Percentiles rank a stretch among this genome's conserved stretches.
Conservation (phyloP, 1,139 yeast genomes). For the Lodderomyces pseudojiufengensis region DNA sequence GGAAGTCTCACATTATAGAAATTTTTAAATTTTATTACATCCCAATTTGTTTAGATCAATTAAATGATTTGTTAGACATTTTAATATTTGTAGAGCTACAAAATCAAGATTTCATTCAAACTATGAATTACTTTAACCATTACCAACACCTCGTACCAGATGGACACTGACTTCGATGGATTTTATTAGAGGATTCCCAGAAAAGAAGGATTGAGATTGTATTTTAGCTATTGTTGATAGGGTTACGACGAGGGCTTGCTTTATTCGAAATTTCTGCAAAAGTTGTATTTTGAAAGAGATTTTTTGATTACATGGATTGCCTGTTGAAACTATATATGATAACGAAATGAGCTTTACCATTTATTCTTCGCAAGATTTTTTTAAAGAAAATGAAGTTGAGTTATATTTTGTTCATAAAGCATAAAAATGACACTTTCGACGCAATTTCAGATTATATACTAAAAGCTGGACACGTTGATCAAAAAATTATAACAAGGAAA, state of each 20-base stretch:
- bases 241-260: not conserved
- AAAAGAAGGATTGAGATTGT: not conserved
- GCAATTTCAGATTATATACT: too few relatives aligned
- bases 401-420: constrained; percentile 1
- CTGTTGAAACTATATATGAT: not conserved
- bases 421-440: too few relatives aligned
- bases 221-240: not conserved
- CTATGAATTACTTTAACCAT: not conserved
- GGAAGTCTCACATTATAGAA: too few relatives aligned
- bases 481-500: too few relatives aligned
- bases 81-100: not conserved
- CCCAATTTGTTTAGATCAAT: not conserved
- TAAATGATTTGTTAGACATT: not conserved
- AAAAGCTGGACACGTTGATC: too few relatives aligned
- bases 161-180: too few relatives aligned
- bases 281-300: not conserved
- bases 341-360: not conserved
- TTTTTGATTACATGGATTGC: too few relatives aligned
- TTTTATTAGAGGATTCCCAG: not conserved
- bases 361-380: constrained; percentile 1
- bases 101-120: not conserved
- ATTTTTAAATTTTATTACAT: too few relatives aligned
- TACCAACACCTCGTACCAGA: too few relatives aligned
- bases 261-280: not conserved
- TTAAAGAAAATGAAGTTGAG: not conserved